Percentiles rank a stretch among this genome's conserved stretches.
Conservation (phyloP, 2,329 filamentous ascomycete species). For the Fragosphaeria purpurea region DNA sequence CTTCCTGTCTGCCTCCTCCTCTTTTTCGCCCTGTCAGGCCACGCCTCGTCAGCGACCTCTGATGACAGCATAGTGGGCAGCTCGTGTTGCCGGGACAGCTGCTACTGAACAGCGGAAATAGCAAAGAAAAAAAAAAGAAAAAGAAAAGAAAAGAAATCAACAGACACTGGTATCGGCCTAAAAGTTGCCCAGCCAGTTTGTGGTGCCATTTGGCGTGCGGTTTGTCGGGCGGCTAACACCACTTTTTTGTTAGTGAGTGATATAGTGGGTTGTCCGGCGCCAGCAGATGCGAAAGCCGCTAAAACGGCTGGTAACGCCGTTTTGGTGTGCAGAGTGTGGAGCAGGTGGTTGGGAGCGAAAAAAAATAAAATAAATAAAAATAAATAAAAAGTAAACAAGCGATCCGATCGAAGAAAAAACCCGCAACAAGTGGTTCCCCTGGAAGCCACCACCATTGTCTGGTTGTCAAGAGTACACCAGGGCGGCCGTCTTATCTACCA, state of each 20-base stretch:
- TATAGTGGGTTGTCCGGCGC: too few species aligned
- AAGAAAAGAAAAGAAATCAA: not conserved
- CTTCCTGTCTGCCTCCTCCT: not conserved
- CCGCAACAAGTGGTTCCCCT: too few species aligned
- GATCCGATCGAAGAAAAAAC: too few species aligned
- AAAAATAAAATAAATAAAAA: too few species aligned
- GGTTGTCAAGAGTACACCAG: too few species aligned
- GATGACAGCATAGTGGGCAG: not conserved
- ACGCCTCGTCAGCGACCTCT: not conserved
- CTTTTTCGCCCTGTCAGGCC: not conserved
- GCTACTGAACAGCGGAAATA: not conserved
- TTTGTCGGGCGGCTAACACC: slow-evolving; percentile 2
- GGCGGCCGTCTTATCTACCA: too few species aligned
- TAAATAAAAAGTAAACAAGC: too few species aligned
- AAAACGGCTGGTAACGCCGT: too few species aligned
- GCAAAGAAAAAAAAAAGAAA: not conserved
- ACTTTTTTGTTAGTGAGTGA: not conserved
- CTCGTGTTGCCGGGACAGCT: not conserved
- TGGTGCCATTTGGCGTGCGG: slow-evolving; percentile 3
- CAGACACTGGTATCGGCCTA: too few species aligned
- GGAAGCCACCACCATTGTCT: not conserved
- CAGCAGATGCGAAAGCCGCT: too few species aligned
- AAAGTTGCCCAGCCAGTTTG: not conserved
- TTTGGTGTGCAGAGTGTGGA: not conserved
- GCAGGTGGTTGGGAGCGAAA: not conserved